Conservation (phyloP, 1,284 basidiomycete species). For the Stereum hirsutum region DNA sequence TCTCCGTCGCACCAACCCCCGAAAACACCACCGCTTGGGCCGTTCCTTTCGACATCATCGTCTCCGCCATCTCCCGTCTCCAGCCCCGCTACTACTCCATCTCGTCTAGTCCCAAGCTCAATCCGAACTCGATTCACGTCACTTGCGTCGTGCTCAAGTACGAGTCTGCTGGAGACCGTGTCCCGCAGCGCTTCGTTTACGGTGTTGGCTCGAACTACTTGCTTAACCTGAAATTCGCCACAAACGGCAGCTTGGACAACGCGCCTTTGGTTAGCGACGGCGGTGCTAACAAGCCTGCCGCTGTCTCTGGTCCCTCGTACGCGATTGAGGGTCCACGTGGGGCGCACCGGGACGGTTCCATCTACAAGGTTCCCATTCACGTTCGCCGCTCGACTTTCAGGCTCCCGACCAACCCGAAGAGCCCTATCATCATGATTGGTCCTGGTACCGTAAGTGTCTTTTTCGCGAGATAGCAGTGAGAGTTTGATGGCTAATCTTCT, state of each 20-base stretch:
- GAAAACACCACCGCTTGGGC: slow-evolving; percentile 78
- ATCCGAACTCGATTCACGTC: slow-evolving; percentile 85
- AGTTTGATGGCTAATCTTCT: slow-evolving; percentile 6
- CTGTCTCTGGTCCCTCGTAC: slow-evolving; percentile 60
- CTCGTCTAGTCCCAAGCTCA: slow-evolving; percentile 90
- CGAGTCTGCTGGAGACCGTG: slow-evolving; percentile 51
- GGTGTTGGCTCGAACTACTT: slow-evolving; percentile 91
- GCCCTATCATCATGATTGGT: slow-evolving; percentile 97
- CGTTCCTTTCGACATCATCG: slow-evolving; percentile 96
- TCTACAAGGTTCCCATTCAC: slow-evolving; percentile 88
- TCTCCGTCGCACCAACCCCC: slow-evolving; percentile 42
- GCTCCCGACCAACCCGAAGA: slow-evolving; percentile 94
- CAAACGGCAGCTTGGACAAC: slow-evolving; percentile 51
- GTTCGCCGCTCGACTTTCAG: slow-evolving; percentile 95
- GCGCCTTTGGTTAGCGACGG: slow-evolving; percentile 32
- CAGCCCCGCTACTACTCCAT: slow-evolving; percentile 99
- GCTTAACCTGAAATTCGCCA: slow-evolving; percentile 80
- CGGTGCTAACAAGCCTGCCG: slow-evolving; percentile 23
- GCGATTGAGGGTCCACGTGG: slow-evolving; percentile 85
- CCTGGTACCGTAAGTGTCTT: slow-evolving; percentile 80
- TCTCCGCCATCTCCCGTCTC: slow-evolving; percentile 87
- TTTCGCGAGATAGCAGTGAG: not conserved
- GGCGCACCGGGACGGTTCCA: slow-evolving; percentile 61
- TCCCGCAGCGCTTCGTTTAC: slow-evolving; percentile 60
- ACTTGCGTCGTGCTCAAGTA: slow-evolving; percentile 94